Percentiles rank a stretch among this genome's conserved stretches.
Evolutionary conservation across 176 grass and related monocot genomes (phyloP).

Genomic region (Saccharum officinarum): DNA sequence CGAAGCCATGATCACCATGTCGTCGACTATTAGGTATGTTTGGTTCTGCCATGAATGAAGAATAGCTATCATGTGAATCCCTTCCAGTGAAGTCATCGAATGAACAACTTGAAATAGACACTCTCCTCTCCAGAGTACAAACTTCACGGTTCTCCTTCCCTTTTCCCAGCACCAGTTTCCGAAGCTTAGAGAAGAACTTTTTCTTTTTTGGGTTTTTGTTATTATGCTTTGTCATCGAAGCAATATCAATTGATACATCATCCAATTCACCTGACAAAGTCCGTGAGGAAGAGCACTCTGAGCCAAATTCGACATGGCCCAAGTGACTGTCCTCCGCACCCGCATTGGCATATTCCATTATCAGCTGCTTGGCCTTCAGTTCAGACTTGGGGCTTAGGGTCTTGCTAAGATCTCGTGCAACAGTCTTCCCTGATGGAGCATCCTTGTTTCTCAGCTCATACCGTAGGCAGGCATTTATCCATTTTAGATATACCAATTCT

Average conservation of each 20-base stretch:
- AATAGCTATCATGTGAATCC: slow-evolving; percentile 59
- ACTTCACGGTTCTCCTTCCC: slow-evolving; percentile 24
- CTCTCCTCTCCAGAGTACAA: slow-evolving; percentile 48
- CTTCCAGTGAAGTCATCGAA: slow-evolving; percentile 57
- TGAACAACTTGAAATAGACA: slow-evolving; percentile 59
- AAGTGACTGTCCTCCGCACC: slow-evolving; percentile 50
- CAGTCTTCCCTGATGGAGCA: slow-evolving; percentile 49
- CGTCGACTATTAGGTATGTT: slow-evolving; percentile 14
- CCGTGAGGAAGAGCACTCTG: slow-evolving; percentile 66
- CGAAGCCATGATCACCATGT: neutral
- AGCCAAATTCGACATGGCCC: slow-evolving; percentile 60
- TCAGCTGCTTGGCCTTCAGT: slow-evolving; percentile 88
- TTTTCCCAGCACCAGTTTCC: slow-evolving; percentile 77
- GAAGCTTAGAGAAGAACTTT: slow-evolving; percentile 80
- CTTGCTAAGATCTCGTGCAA: slow-evolving; percentile 80
- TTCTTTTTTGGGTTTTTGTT: slow-evolving; percentile 48
- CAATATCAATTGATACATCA: slow-evolving; percentile 39
- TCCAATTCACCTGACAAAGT: slow-evolving; percentile 62
- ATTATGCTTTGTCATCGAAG: slow-evolving; percentile 36
- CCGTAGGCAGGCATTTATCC: slow-evolving; percentile 97
- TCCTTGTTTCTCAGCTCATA: slow-evolving; percentile 82
- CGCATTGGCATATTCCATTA: slow-evolving; percentile 77
- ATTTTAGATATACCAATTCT: slow-evolving; percentile 96
- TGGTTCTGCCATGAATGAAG: slow-evolving; percentile 56
- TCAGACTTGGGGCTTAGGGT: slow-evolving; percentile 79